A percentile compares a stretch with the other conserved stretches of the same genome.
Conservation (phyloP, 495 filamentous ascomycete genomes). For the Lentithecium fluviatile region DNA sequence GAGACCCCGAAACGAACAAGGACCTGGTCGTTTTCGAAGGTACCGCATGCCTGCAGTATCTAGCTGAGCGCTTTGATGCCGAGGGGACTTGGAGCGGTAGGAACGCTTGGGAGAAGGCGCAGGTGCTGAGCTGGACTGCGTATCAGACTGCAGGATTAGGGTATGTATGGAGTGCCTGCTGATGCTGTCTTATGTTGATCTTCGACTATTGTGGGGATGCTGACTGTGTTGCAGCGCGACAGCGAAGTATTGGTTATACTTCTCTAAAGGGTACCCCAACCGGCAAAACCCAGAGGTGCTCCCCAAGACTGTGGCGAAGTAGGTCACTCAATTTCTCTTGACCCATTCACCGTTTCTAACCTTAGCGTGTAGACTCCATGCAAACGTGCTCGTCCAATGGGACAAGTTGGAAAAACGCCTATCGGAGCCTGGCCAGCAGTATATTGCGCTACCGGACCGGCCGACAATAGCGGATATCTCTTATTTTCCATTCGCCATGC, state of each 20-base stretch:
- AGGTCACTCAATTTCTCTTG: background rate
- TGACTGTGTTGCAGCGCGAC: conserved; percentile 6
- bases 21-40: conserved; percentile 37
- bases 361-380: conserved; percentile 1
- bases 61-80: conserved; percentile 33
- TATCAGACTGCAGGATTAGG: conserved; percentile 23
- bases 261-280: conserved; percentile 20
- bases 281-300: conserved; percentile 14
- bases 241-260: conserved; percentile 28
- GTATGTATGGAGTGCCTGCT: background rate
- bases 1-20: conserved; percentile 25
- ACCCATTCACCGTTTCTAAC: background rate
- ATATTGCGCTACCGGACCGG: conserved; percentile 22
- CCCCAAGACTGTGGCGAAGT: conserved; percentile 17
- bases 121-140: conserved; percentile 16
- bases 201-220: background rate
- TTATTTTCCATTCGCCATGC: conserved; percentile 25
- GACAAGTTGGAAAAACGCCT: conserved; percentile 16
- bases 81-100: conserved; percentile 26
- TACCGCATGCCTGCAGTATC: conserved; percentile 39
- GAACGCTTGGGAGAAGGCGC: conserved; percentile 27
- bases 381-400: conserved; percentile 14
- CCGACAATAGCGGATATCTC: conserved; percentile 17
- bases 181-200: background rate
- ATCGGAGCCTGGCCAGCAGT: background rate